Percentiles rank a stretch among this genome's conserved stretches.
These are phyloP conservation scores for Closterium sp. DNA, from an alignment of 139 green algal genomes.

Conservation along the genomic window DNA sequence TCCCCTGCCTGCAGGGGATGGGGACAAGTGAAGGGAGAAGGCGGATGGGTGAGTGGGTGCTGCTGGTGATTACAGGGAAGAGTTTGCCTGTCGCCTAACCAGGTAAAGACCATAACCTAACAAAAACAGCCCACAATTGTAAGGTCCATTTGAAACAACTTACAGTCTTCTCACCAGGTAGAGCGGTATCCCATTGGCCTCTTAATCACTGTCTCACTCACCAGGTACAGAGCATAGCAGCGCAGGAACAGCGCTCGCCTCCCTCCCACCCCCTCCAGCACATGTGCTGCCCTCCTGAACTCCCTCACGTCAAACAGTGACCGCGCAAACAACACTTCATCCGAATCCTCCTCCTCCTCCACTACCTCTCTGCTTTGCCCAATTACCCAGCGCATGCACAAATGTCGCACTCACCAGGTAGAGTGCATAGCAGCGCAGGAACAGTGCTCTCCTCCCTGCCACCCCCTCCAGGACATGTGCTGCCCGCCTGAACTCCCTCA, in stretches of 20 bases:
- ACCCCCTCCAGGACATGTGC: slow-evolving; percentile 64
- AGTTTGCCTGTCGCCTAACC: too few relatives aligned
- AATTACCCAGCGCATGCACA: not conserved
- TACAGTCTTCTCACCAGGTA: too few relatives aligned
- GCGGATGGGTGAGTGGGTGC: too few relatives aligned
- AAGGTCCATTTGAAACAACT: too few relatives aligned
- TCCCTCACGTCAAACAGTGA: slow-evolving; percentile 63
- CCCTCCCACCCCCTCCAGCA: slow-evolving; percentile 50
- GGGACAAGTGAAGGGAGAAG: too few relatives aligned
- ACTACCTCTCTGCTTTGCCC: not conserved
- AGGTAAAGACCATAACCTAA: too few relatives aligned
- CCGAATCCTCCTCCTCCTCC: slow-evolving; percentile 24
- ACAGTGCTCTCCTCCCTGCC: slow-evolving; percentile 56
- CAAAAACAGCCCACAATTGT: too few relatives aligned
- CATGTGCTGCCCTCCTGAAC: slow-evolving; percentile 73
- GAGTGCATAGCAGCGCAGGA: slow-evolving; percentile 74
- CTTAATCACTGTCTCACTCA: too few relatives aligned
- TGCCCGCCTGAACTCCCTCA: slow-evolving; percentile 78
- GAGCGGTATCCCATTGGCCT: too few relatives aligned
- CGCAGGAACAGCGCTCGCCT: slow-evolving; percentile 73
- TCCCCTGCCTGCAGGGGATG: slow-evolving; percentile 70
- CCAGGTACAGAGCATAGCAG: slow-evolving; percentile 61
- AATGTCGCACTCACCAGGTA: slow-evolving; percentile 50
- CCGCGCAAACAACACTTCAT: slow-evolving; percentile 41
- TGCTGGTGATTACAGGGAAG: too few relatives aligned